Percentiles rank a stretch among this genome's conserved stretches.
phyloP scores from a whole-genome alignment of 176 grass and related monocot species.

The Aegilops sharonensis region DNA sequence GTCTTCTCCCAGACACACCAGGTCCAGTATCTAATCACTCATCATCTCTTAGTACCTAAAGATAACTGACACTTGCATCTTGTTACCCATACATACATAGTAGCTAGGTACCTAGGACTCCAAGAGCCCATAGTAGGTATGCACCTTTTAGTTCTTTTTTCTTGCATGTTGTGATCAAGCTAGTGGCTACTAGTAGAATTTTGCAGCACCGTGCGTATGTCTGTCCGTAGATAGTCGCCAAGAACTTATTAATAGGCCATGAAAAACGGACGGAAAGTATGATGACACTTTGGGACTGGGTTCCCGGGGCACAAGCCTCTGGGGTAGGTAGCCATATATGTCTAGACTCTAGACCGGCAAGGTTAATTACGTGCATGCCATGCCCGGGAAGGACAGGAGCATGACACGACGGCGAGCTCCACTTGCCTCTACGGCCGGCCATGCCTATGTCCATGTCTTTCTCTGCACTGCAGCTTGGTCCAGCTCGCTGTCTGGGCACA shows the following conservation, averaged over 20 bases:
- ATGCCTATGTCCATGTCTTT: background rate
- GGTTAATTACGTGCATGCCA: background rate
- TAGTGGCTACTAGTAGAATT: background rate
- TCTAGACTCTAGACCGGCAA: no score
- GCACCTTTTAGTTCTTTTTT: background rate
- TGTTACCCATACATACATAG: background rate
- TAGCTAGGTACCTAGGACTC: no score
- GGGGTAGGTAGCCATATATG: background rate
- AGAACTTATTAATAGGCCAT: background rate
- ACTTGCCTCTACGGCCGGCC: background rate
- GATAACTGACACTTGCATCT: no score
- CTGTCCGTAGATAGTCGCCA: background rate
- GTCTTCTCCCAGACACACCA: slow-evolving; percentile 81
- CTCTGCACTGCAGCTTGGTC: background rate
- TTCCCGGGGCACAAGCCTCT: background rate
- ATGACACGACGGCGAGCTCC: background rate
- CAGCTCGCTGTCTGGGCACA: background rate
- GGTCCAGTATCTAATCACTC: slow-evolving; percentile 15
- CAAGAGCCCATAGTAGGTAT: background rate
- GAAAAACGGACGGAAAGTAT: background rate
- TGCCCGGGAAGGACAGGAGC: background rate
- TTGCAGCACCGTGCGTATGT: background rate
- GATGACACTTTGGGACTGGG: background rate
- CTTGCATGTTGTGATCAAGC: background rate
- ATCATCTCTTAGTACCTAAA: background rate